These are phyloP conservation scores for Aspergillus transmontanensis DNA, from an alignment of 2,329 filamentous ascomycete species.

Conservation along the genomic window DNA sequence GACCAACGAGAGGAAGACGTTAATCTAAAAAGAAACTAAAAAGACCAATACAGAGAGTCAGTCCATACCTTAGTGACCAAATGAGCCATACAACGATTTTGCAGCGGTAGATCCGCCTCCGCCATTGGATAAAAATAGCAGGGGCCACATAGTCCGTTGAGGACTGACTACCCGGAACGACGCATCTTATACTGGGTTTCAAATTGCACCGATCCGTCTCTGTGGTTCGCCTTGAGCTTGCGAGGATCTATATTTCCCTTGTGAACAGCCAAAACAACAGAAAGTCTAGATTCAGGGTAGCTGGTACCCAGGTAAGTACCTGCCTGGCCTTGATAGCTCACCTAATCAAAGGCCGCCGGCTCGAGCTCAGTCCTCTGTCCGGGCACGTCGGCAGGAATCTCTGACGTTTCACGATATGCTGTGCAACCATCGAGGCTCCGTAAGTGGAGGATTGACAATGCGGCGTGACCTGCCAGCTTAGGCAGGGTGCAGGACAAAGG, in stretches of 20 bases:
- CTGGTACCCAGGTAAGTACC: background rate
- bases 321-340: background rate
- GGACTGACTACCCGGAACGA: background rate
- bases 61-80: background rate
- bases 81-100: constrained; percentile 1
- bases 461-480: constrained; percentile 6
- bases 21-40: background rate
- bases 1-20: background rate
- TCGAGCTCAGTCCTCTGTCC: background rate
- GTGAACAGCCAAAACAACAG: background rate
- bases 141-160: constrained; percentile 1
- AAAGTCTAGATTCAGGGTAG: background rate
- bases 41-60: background rate
- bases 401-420: constrained; percentile 2
- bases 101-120: constrained; percentile 4
- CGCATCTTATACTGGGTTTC: background rate
- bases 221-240: background rate
- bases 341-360: background rate
- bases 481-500: background rate
- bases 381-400: background rate
- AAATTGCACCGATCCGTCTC: constrained; percentile 4
- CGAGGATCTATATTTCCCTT: background rate
- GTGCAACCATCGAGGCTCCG: constrained; percentile 2
- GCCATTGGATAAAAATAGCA: constrained; percentile 8
- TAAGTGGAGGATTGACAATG: constrained; percentile 5